Base-by-base conservation (phyloP, 2,329 filamentous ascomycete species). In the Fusarium floridanum region DNA sequence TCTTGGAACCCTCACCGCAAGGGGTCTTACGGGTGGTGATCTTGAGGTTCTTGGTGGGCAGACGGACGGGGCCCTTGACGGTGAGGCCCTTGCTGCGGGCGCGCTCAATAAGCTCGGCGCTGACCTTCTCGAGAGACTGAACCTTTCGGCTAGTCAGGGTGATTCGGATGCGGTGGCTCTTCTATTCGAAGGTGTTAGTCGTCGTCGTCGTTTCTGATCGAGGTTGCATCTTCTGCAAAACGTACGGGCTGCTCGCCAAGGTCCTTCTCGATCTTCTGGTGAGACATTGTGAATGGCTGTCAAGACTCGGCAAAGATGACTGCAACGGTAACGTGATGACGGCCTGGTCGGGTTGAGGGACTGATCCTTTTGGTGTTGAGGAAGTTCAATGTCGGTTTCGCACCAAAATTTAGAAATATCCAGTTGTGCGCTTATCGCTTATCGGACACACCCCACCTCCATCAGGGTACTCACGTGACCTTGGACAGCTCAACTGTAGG, bases 1-100 rank as follows among this genome's bases (percentile, higher is more conserved):
- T 99, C 95, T 99, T 99, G 88, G 94, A 97, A 89, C 97, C 97
- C 92, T 99, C 97, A 94, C 97, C 97, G 89, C 94, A 97, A 86
- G 97, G 97, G 78, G 97, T 98, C 94, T 99, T 99, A 84, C 97
- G 94, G 90, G 97, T 98, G 85, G 94, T 95, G 90, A 98, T 92
- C 91, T 97, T 95, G 83, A 98, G 91, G 86, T 91, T 94, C 93
- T 98, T 98, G 90, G 95, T 98, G 82, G 97, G 95, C 83, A 98
- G 93, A 84, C 96, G 95, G 87, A 98, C 96, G 85, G 96, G 95
- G 84, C 97, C 96, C 93, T 98, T 98, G 89, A 97, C 95, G 85
- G 94, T 93, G 83, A 99, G 94, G 85, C 97, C 95, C 95, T 99
- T 99, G 90, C 90, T 92, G 91, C 97, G 97, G 84, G 97, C 95